A percentile compares a stretch with the other conserved stretches of the same genome.
phyloP scores from a whole-genome alignment of 1,139 yeast genomes.

The Lodderomyces metapsilosis region DNA sequence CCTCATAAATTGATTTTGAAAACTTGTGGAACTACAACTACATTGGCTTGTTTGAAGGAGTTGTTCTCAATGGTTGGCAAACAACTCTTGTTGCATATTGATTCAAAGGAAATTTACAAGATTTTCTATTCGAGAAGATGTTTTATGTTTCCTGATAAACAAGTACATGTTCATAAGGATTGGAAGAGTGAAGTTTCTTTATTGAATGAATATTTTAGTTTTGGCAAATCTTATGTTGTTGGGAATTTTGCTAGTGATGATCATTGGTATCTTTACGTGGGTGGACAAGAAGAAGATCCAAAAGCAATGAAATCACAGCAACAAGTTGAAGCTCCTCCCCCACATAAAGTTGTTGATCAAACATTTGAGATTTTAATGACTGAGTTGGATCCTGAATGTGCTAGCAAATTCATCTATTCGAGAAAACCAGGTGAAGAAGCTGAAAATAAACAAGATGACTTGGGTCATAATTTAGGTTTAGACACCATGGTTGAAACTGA shows the following conservation, averaged over 20 bases:
- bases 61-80: slow-evolving; percentile 51
- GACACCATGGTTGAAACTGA: slow-evolving; percentile 62
- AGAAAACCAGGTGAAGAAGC: slow-evolving; percentile 53
- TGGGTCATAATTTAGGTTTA: slow-evolving; percentile 76
- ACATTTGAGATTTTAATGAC: slow-evolving; percentile 94
- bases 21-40: slow-evolving; percentile 96
- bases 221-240: slow-evolving; percentile 72
- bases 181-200: slow-evolving; percentile 81
- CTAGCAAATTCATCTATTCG: slow-evolving; percentile 60
- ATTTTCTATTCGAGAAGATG: slow-evolving; percentile 89
- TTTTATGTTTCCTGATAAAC: slow-evolving; percentile 90
- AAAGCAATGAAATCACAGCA: too few relatives aligned
- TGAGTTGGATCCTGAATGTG: slow-evolving; percentile 59
- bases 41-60: slow-evolving; percentile 71
- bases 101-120: slow-evolving; percentile 50
- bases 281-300: slow-evolving; percentile 44
- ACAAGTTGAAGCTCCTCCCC: slow-evolving; percentile 3
- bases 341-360: slow-evolving; percentile 49
- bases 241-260: slow-evolving; percentile 74
- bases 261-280: slow-evolving; percentile 89
- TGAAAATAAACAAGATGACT: slow-evolving; percentile 54
- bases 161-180: slow-evolving; percentile 74
- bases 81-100: slow-evolving; percentile 17
- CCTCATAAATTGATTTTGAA: slow-evolving; percentile 82
- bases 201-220: slow-evolving; percentile 60